A percentile compares a stretch with the other conserved stretches of the same genome.
Evolutionary conservation across 116 monocot species (phyloP).

Genomic region (Iris pallida): DNA sequence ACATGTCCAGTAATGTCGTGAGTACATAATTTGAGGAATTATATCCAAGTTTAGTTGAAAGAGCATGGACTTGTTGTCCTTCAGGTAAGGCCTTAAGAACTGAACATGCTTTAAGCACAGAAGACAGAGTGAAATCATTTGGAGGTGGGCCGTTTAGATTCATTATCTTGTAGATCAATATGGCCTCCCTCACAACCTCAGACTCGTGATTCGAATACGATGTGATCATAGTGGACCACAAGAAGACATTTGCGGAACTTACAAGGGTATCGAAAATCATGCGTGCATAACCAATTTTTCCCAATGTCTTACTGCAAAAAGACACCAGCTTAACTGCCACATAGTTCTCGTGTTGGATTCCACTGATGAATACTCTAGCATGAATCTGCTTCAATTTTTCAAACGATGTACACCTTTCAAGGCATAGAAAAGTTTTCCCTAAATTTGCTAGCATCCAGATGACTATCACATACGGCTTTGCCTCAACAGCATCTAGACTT

Average conservation of each 20-base stretch:
- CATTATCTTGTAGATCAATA: constrained; percentile 30
- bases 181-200: constrained; percentile 12
- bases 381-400: constrained; percentile 35
- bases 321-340: constrained; percentile 42
- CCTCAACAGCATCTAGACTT: not conserved
- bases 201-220: constrained; percentile 25
- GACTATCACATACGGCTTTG: not conserved
- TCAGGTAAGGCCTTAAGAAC: constrained; percentile 27
- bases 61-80: constrained; percentile 39
- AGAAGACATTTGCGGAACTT: constrained; percentile 36
- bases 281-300: constrained; percentile 28
- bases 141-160: constrained; percentile 22
- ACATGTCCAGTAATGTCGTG: constrained; percentile 35
- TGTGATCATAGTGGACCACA: constrained; percentile 40
- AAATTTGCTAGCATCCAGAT: constrained; percentile 13
- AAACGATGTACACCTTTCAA: constrained; percentile 26
- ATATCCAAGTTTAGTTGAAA: constrained; percentile 36
- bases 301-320: constrained; percentile 24
- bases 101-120: constrained; percentile 46
- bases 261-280: constrained; percentile 23
- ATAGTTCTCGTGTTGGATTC: constrained; percentile 25
- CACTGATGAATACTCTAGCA: constrained; percentile 28
- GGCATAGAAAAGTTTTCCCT: constrained; percentile 10
- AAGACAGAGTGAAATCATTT: constrained; percentile 33
- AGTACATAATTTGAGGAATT: constrained; percentile 30